Percentiles rank a stretch among this genome's conserved stretches.
Conservation (phyloP, 345 rosid genomes). For the Ceriops tagal region DNA sequence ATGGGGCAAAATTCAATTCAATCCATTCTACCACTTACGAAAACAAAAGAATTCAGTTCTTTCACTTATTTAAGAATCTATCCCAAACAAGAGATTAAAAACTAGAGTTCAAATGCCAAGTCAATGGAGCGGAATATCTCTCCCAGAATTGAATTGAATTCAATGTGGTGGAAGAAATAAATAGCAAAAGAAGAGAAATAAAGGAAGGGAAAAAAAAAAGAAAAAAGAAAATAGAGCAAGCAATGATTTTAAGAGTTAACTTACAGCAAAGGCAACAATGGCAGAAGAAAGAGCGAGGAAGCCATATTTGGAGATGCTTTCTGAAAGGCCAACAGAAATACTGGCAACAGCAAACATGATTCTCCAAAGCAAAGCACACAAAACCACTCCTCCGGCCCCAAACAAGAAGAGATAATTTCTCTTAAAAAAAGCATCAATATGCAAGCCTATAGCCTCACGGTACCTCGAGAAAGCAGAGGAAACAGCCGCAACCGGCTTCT, state of each 20-base stretch:
- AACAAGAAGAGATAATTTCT: conserved; percentile 59
- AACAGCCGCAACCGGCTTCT: conserved; percentile 51
- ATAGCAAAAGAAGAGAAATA: neutral
- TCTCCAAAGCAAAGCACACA: conserved; percentile 78
- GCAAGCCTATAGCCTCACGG: conserved; percentile 67
- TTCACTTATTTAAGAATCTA: too few species aligned
- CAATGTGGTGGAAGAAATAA: too few species aligned
- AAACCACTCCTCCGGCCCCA: conserved; percentile 62
- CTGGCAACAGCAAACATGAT: conserved; percentile 85
- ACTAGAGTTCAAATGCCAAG: too few species aligned
- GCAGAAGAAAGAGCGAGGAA: conserved; percentile 92
- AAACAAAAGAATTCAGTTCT: too few species aligned
- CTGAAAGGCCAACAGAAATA: conserved; percentile 76
- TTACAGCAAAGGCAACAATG: conserved; percentile 78
- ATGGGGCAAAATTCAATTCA: too few species aligned
- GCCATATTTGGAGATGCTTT: conserved; percentile 90
- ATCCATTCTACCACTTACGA: too few species aligned
- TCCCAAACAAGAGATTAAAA: too few species aligned
- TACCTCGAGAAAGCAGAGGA: conserved; percentile 54
- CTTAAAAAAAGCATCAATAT: conserved; percentile 70
- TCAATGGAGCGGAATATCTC: too few species aligned
- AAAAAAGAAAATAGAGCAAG: neutral
- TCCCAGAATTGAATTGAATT: too few species aligned
- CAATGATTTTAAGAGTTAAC: conserved; percentile 17
- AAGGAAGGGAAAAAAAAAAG: neutral